These are phyloP conservation scores for Saccharomycopsis synnaedendra DNA, from an alignment of 805 yeast species.

Conservation along the genomic window DNA sequence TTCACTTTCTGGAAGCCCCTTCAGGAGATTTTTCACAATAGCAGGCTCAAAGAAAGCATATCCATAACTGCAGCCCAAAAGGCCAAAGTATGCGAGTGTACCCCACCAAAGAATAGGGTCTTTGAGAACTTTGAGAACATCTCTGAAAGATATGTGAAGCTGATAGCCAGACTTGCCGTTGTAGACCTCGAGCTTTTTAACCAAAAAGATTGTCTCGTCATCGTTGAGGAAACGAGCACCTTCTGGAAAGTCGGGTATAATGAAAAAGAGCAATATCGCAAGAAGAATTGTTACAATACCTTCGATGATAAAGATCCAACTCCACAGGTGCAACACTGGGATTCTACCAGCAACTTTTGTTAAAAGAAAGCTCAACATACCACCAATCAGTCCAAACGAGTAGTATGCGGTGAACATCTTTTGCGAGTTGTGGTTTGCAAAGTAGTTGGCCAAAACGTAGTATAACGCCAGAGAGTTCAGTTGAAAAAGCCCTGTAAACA, in stretches of 20 bases:
- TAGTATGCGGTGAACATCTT: constrained; percentile 14
- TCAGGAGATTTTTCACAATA: constrained; percentile 1
- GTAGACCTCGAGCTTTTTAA: constrained; percentile 14
- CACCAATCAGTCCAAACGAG: constrained; percentile 13
- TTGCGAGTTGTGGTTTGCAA: constrained; percentile 12
- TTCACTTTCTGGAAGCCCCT: background rate
- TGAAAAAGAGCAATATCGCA: constrained; percentile 26
- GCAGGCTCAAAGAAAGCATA: constrained; percentile 15
- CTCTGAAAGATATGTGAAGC: constrained; percentile 4
- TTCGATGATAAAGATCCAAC: constrained; percentile 42
- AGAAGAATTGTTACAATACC: constrained; percentile 32
- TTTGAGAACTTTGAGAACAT: constrained; percentile 6
- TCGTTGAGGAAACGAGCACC: constrained; percentile 17
- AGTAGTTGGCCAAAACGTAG: constrained; percentile 16
- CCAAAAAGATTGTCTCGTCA: constrained; percentile 13
- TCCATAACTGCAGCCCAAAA: constrained; percentile 11
- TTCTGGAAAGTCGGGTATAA: constrained; percentile 29
- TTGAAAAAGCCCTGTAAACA: constrained; percentile 14
- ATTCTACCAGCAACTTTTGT: constrained; percentile 2
- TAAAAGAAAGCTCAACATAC: constrained; percentile 7
- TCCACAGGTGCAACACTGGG: constrained; percentile 24
- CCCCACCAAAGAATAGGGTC: constrained; percentile 16
- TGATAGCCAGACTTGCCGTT: constrained; percentile 14
- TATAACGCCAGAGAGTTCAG: constrained; percentile 13
- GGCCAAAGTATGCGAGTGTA: constrained; percentile 7